Evolutionary conservation across 345 rosid species (phyloP).

Genomic region (Rhodamnia rubescens): DNA sequence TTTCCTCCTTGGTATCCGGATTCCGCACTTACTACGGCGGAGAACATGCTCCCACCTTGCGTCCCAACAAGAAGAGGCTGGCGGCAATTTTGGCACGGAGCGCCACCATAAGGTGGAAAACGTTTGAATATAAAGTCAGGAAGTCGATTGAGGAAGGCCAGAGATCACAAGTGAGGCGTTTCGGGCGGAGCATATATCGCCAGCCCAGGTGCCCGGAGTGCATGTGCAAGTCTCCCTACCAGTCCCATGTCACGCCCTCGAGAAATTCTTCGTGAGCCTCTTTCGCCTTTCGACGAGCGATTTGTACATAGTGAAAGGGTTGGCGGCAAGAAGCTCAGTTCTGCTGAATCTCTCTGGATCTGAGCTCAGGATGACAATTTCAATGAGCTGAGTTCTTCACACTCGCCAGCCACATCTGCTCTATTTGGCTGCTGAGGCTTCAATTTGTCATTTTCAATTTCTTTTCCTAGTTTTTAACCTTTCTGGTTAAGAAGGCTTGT

Average conservation of each 20-base stretch:
- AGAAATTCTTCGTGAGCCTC: neutral
- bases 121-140: slow-evolving; percentile 45
- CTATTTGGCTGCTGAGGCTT: neutral
- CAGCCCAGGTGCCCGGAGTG: slow-evolving; percentile 82
- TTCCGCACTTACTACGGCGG: slow-evolving; percentile 70
- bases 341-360: neutral
- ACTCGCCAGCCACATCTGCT: neutral
- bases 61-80: slow-evolving; percentile 88
- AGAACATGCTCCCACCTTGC: slow-evolving; percentile 57
- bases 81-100: slow-evolving; percentile 63
- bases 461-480: neutral
- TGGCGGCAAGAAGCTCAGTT: neutral
- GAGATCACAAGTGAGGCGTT: slow-evolving; percentile 38
- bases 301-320: neutral
- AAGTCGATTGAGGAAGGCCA: slow-evolving; percentile 77
- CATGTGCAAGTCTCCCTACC: slow-evolving; percentile 26
- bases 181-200: slow-evolving; percentile 76
- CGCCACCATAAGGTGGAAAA: slow-evolving; percentile 47
- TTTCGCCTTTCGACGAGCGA: neutral
- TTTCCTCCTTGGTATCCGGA: slow-evolving; percentile 85
- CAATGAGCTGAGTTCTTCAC: neutral
- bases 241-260: neutral
- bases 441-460: neutral
- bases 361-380: neutral
- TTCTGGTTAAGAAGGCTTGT: neutral